Percentiles rank a stretch among this genome's conserved stretches.
phyloP scores from a whole-genome alignment of 129 eudicot genomes.

The Flaveria robusta region DNA sequence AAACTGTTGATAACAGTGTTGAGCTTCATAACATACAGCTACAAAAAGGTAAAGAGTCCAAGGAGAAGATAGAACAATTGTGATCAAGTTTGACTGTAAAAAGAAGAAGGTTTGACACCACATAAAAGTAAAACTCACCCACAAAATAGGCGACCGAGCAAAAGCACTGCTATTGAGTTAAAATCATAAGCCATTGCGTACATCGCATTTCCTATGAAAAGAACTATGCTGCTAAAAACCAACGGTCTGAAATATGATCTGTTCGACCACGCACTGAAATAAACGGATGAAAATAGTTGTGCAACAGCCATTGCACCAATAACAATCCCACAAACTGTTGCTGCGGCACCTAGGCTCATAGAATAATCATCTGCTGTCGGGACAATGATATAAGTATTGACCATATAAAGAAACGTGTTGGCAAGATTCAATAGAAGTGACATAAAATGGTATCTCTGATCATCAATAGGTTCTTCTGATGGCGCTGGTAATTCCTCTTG shows the following conservation, averaged over 20 bases:
- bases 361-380: conserved; percentile 95
- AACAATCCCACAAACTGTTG: conserved; percentile 90
- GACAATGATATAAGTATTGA: conserved; percentile 87
- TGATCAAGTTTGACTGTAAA: too few species aligned
- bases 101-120: too few species aligned
- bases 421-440: conserved; percentile 86
- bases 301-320: conserved; percentile 99
- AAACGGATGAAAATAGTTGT: conserved; percentile 84
- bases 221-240: conserved; percentile 87
- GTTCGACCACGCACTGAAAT: conserved; percentile 96
- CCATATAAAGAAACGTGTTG: conserved; percentile 90
- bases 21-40: too few species aligned
- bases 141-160: conserved; percentile 81
- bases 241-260: conserved; percentile 83
- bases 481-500: conserved; percentile 77
- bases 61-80: too few species aligned
- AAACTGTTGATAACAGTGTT: too few species aligned
- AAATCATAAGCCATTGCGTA: conserved; percentile 86
- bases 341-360: conserved; percentile 87
- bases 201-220: conserved; percentile 76
- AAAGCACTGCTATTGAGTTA: conserved; percentile 66
- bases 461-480: conserved; percentile 55
- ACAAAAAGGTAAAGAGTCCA: too few species aligned
- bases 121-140: conserved; percentile 55
- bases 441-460: conserved; percentile 79